These are phyloP conservation scores for Brassica hybrid DNA, from an alignment of 441 rosid genomes.

Conservation along the genomic window DNA sequence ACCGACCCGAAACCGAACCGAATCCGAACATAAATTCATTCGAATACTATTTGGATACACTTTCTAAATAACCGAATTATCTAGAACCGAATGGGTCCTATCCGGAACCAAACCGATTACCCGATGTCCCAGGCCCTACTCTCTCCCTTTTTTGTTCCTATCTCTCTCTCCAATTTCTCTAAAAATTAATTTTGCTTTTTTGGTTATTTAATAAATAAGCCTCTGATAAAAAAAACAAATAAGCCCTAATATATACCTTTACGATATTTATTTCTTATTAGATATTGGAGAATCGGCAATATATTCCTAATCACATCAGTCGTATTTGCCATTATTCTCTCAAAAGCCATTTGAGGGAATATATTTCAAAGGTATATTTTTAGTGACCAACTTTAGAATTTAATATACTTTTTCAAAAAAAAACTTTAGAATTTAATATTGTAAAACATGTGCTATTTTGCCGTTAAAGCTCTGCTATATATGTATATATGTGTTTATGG, in stretches of 20 bases:
- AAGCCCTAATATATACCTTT: background rate
- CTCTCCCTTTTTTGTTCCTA: too few relatives aligned
- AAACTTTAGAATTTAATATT: conserved; percentile 24
- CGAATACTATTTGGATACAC: too few relatives aligned
- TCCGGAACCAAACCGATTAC: too few relatives aligned
- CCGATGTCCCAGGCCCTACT: too few relatives aligned
- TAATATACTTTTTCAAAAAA: background rate
- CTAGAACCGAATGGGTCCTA: too few relatives aligned
- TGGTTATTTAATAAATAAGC: too few relatives aligned
- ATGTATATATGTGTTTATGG: background rate
- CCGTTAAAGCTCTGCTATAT: background rate
- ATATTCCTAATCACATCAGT: conserved; percentile 23
- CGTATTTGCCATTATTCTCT: conserved; percentile 10
- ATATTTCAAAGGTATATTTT: conserved; percentile 14
- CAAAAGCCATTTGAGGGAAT: conserved; percentile 18
- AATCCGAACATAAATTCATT: too few relatives aligned
- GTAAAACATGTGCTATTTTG: conserved; percentile 8
- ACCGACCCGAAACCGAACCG: too few relatives aligned
- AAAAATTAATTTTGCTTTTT: too few relatives aligned
- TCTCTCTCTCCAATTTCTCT: too few relatives aligned
- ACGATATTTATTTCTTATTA: background rate
- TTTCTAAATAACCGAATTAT: too few relatives aligned
- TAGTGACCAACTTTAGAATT: conserved; percentile 23
- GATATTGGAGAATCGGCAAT: conserved; percentile 25
- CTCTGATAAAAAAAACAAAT: too few relatives aligned